Evolutionary conservation across 176 grass and related monocot genomes (phyloP), one percentile per base, ranked within the genome.

Genomic region (Eleusine coracana): DNA sequence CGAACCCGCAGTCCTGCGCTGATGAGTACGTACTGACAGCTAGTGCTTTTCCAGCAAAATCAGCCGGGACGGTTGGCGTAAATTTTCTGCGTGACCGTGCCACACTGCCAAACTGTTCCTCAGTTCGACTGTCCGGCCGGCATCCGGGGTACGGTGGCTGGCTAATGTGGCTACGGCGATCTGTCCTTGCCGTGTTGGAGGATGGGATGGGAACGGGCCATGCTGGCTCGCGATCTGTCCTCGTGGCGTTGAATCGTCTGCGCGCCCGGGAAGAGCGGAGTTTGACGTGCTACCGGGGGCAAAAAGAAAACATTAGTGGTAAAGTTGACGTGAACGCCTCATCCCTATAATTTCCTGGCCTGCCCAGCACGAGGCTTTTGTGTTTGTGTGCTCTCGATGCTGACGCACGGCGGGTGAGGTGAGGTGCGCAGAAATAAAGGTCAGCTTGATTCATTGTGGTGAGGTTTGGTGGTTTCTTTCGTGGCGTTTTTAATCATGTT

Each of bases 341-440:
- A 66, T 54, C 29, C 44, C 51, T n/a, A n/a, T n/a, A n/a, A n/a
- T 37, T 5, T 2, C 18, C 12, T 1, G 11, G 31, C 45, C 20
- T 9, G 36, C 63, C 45, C 12, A 7, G 7, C 5, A 1, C 13
- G 11, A 46, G 8, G 21, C 7, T 10, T 60, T 13, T 61, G 6
- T n/a, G n/a, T n/a, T 20, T 23, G 56, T 25, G 56, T 10, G 56
- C 56, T 37, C 2, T 55, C 52, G 78, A 70, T 5, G 50, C 48
- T 28, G 36, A 58, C 48, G 45, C 77, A 79, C 62, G 63, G 58
- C 56, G 3, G 56, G 16, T 28, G 75, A 66, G 76, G 42, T 50
- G 3, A 66, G 76, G 42, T 50, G 3, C 16, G 5, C 42, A 13
- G 52, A 4, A n/a, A n/a, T n/a, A n/a, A n/a, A 16, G 4, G 49